Percentiles rank a stretch among this genome's conserved stretches.
Conservation (phyloP, 495 filamentous ascomycete genomes). For the Xylaria intraflava region DNA sequence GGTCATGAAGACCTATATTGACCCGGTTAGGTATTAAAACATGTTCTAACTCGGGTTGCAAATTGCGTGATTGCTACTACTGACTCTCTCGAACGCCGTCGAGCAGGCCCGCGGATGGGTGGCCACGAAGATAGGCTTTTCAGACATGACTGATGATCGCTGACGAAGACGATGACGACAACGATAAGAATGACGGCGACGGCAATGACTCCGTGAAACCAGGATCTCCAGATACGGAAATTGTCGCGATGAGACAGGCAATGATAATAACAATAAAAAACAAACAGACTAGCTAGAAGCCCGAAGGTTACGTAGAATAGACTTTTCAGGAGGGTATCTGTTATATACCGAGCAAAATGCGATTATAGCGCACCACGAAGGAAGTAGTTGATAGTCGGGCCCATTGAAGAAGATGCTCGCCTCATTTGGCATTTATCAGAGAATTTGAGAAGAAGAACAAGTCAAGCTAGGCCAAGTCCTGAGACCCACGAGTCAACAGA, state of each 20-base stretch:
- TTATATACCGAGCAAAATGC: background rate
- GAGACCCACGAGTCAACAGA: background rate
- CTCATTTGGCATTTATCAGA: constrained; percentile 12
- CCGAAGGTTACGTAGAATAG: background rate
- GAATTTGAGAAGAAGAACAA: background rate
- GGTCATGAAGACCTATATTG: constrained; percentile 89
- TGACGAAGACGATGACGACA: too few species aligned
- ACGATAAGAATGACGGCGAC: too few species aligned
- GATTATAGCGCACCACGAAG: constrained; percentile 23
- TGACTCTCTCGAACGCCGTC: constrained; percentile 89
- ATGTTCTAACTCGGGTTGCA: constrained; percentile 5
- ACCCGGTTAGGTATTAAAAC: background rate
- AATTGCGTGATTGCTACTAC: constrained; percentile 20
- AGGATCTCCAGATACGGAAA: too few species aligned
- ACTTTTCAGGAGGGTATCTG: background rate
- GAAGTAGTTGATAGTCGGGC: constrained; percentile 20
- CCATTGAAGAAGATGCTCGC: constrained; percentile 12
- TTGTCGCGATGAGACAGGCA: too few species aligned
- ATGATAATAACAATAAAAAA: background rate
- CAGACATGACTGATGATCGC: constrained; percentile 53
- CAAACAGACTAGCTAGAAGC: background rate
- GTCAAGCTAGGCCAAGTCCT: background rate
- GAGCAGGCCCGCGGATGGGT: constrained; percentile 93
- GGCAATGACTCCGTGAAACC: too few species aligned
- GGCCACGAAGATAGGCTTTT: constrained; percentile 81